phyloP scores from a whole-genome alignment of 345 rosid genomes.

The Leavenworthia alabamica region DNA sequence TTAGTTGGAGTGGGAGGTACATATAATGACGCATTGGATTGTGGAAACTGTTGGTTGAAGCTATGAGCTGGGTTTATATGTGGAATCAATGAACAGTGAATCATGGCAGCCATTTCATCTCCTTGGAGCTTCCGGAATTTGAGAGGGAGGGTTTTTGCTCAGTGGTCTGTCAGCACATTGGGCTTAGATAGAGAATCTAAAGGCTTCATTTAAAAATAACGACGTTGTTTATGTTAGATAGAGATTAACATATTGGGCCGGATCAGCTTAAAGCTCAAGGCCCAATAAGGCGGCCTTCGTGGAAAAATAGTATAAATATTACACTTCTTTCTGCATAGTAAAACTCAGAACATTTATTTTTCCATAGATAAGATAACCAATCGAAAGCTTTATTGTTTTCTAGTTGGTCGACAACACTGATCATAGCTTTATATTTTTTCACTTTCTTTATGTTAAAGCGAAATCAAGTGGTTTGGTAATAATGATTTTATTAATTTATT shows the following conservation, averaged over 20 bases:
- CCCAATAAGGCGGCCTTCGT: not conserved
- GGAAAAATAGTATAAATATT: too few species aligned
- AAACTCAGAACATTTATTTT: not conserved
- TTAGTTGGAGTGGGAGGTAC: not conserved
- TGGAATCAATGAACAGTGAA: not conserved
- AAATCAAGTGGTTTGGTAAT: not conserved
- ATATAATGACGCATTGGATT: not conserved
- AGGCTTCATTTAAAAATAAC: not conserved
- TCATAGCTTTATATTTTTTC: not conserved
- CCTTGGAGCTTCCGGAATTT: not conserved
- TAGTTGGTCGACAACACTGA: not conserved
- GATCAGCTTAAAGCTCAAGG: not conserved
- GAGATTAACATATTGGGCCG: not conserved
- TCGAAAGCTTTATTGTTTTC: not conserved
- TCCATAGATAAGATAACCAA: not conserved
- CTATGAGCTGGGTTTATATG: constrained; percentile 3
- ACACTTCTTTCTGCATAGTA: not conserved
- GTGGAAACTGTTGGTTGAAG: constrained; percentile 3
- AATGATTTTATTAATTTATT: not conserved
- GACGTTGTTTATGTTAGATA: not conserved
- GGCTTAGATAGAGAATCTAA: not conserved
- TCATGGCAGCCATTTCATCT: constrained; percentile 15
- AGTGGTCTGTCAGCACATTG: constrained; percentile 9
- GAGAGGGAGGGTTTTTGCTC: constrained; percentile 19
- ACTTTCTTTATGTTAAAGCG: not conserved